phyloP scores from a whole-genome alignment of 352 stramenopile genomes.

The Pythium rishiriense region DNA sequence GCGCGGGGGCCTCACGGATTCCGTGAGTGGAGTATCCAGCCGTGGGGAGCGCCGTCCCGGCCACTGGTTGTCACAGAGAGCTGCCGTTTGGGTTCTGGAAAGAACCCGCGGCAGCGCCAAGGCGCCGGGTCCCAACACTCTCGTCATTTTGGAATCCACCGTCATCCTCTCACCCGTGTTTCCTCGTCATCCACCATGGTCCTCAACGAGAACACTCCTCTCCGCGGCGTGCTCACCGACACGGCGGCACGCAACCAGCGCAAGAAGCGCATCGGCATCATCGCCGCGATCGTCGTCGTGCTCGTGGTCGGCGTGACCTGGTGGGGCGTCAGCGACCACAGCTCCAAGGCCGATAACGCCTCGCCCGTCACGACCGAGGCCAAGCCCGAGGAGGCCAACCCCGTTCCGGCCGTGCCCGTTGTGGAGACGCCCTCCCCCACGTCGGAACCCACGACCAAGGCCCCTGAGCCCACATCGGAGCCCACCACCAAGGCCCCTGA shows the following conservation, averaged over 20 bases:
- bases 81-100: neutral
- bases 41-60: neutral
- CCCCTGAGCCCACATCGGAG: conserved; percentile 7
- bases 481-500: neutral
- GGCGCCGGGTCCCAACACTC: neutral
- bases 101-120: neutral
- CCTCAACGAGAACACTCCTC: conserved; percentile 21
- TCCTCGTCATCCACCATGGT: conserved; percentile 9
- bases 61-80: neutral
- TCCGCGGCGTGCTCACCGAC: conserved; percentile 17
- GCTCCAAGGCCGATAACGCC: neutral
- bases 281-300: conserved; percentile 14
- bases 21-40: no score
- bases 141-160: conserved; percentile 13
- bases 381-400: neutral
- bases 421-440: conserved; percentile 1
- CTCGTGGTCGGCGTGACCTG: conserved; percentile 12
- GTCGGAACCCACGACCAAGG: neutral
- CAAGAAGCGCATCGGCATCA: conserved; percentile 21
- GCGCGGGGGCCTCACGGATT: no score
- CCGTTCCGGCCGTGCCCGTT: neutral
- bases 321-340: conserved; percentile 11
- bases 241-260: conserved; percentile 4
- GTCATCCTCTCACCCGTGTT: neutral
- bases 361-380: conserved; percentile 17